phyloP scores from a whole-genome alignment of 2,329 filamentous ascomycete genomes.

The Dissoconium aciculare region DNA sequence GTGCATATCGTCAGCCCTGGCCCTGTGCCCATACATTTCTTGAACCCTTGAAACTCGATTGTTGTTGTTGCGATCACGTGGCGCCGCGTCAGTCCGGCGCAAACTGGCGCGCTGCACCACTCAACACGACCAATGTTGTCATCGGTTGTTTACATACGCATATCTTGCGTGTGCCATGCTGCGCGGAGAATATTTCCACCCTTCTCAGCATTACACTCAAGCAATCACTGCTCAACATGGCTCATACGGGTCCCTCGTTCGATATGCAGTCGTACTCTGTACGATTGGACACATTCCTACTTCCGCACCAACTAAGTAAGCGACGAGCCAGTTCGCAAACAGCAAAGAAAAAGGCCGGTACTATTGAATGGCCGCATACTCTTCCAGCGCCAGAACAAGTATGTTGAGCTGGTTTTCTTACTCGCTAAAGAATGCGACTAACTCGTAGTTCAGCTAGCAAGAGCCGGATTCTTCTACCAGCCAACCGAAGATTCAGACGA shows the following conservation, averaged over 20 bases:
- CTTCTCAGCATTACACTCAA: neutral
- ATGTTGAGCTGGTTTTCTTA: slow-evolving; percentile 17
- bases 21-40: no score
- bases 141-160: neutral
- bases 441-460: slow-evolving; percentile 51
- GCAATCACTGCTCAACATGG: slow-evolving; percentile 4
- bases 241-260: slow-evolving; percentile 26
- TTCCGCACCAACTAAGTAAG: slow-evolving; percentile 46
- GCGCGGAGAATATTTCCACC: no score
- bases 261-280: slow-evolving; percentile 52
- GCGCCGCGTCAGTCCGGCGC: no score
- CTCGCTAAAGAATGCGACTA: slow-evolving; percentile 6
- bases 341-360: slow-evolving; percentile 39
- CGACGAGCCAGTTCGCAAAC: slow-evolving; percentile 53
- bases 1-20: no score
- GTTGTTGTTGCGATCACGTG: no score
- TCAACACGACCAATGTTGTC: slow-evolving; percentile 1
- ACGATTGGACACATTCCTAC: slow-evolving; percentile 67
- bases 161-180: no score
- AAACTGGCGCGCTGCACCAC: no score
- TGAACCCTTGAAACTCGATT: no score
- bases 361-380: slow-evolving; percentile 59
- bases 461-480: slow-evolving; percentile 80
- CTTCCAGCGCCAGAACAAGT: slow-evolving; percentile 51
- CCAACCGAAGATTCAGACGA: slow-evolving; percentile 63